Conservation (phyloP, 176 grass and related monocot genomes). For the Bolboschoenus planiculmis region DNA sequence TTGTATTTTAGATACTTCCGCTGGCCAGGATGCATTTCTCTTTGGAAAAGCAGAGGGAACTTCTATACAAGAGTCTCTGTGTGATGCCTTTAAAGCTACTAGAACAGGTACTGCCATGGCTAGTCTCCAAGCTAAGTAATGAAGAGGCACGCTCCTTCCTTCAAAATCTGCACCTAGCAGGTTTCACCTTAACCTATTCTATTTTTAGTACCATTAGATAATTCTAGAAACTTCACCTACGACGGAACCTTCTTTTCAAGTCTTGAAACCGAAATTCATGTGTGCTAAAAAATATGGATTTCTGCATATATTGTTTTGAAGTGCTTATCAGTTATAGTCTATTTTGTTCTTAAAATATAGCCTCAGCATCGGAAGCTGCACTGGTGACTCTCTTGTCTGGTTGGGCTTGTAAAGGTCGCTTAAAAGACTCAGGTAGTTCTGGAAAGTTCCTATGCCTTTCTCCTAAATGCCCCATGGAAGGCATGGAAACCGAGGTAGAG, state of each 20-base stretch:
- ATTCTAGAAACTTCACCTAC: not conserved
- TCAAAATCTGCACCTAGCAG: constrained; percentile 75
- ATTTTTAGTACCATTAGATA: not conserved
- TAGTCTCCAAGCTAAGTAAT: constrained; percentile 68
- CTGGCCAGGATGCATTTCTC: constrained; percentile 88
- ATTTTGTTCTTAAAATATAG: constrained; percentile 43
- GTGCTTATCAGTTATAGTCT: constrained; percentile 26
- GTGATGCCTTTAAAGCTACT: constrained; percentile 94
- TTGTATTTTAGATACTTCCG: constrained; percentile 87
- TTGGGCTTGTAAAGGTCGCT: constrained; percentile 82
- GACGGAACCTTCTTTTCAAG: not conserved
- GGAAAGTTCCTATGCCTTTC: constrained; percentile 73
- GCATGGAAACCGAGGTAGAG: constrained; percentile 35
- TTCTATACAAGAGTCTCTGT: constrained; percentile 79
- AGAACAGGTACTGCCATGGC: constrained; percentile 91
- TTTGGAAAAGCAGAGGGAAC: constrained; percentile 78
- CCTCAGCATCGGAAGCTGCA: constrained; percentile 67
- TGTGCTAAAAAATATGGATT: not conserved
- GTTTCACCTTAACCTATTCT: constrained; percentile 33
- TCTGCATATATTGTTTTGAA: constrained; percentile 1
- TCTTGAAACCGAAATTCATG: not conserved
- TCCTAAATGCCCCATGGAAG: constrained; percentile 38
- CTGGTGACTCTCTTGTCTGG: constrained; percentile 89
- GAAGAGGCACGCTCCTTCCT: constrained; percentile 81
- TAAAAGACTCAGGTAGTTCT: constrained; percentile 45